These are phyloP conservation scores for Termitomyces sp. DNA, from an alignment of 768 basidiomycete genomes.

Conservation along the genomic window DNA sequence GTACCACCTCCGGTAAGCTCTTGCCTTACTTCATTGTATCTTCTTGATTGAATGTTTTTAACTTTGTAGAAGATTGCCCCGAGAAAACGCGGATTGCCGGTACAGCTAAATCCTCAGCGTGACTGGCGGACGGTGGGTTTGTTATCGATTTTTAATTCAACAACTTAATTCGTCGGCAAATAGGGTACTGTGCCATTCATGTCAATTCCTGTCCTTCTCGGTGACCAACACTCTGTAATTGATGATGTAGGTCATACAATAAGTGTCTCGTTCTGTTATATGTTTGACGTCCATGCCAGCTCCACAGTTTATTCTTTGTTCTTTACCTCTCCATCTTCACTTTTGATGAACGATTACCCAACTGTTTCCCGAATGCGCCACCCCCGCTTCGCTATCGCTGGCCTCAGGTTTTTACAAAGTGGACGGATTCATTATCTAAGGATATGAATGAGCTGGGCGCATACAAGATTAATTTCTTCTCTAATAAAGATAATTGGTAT, in stretches of 20 bases:
- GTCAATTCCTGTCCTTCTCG: background rate
- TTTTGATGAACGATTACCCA: background rate
- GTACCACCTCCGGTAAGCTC: background rate
- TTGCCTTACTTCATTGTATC: background rate
- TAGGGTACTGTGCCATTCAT: background rate
- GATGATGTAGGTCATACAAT: background rate
- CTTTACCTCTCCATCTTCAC: background rate
- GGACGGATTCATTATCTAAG: background rate
- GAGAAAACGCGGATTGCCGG: too few species aligned
- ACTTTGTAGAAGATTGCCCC: background rate
- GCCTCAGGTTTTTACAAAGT: background rate
- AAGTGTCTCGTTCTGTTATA: background rate
- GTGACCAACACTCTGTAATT: background rate
- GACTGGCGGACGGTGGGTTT: background rate
- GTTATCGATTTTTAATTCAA: background rate
- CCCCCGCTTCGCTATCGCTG: background rate
- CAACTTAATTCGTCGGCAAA: background rate
- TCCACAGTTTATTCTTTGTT: background rate
- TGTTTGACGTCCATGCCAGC: background rate
- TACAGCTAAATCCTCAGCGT: background rate
- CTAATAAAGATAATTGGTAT: background rate
- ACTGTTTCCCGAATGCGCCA: background rate
- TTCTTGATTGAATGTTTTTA: too few species aligned
- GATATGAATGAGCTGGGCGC: background rate
- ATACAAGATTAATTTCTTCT: background rate